A percentile compares a stretch with the other conserved stretches of the same genome.
Evolutionary conservation across 2,329 filamentous ascomycete species (phyloP).

Genomic region (Trichoderma arundinaceum): DNA sequence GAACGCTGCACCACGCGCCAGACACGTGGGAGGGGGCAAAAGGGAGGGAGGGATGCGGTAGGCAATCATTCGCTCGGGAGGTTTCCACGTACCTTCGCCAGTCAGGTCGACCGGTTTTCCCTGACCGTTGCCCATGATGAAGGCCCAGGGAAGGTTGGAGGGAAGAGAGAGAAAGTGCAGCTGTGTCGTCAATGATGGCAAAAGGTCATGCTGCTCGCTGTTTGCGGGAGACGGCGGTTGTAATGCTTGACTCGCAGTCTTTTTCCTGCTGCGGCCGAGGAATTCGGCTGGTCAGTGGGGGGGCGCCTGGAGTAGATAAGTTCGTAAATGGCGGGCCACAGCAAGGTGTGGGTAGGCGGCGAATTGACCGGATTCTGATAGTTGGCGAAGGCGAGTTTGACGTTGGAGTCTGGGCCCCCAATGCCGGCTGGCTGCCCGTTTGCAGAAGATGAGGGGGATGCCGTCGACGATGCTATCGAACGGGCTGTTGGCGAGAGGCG

Average conservation of each 20-base stretch:
- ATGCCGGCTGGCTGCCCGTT: slow-evolving; percentile 1
- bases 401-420: slow-evolving; percentile 12
- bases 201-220: slow-evolving; percentile 38
- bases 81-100: slow-evolving; percentile 74
- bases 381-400: slow-evolving; percentile 3
- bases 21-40: slow-evolving; percentile 30
- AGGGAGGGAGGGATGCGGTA: slow-evolving; percentile 28
- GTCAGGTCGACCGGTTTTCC: slow-evolving; percentile 91
- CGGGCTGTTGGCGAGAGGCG: background rate
- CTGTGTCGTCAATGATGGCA: slow-evolving; percentile 34
- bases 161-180: slow-evolving; percentile 28
- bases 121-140: slow-evolving; percentile 94
- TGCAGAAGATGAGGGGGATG: background rate
- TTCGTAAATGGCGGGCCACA: slow-evolving; percentile 19
- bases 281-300: slow-evolving; percentile 28
- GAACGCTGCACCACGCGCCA: slow-evolving; percentile 12
- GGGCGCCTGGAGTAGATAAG: slow-evolving; percentile 3
- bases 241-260: slow-evolving; percentile 1
- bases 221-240: slow-evolving; percentile 8
- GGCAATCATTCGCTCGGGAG: slow-evolving; percentile 19
- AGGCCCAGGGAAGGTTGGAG: slow-evolving; percentile 38
- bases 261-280: slow-evolving; percentile 26
- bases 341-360: slow-evolving; percentile 28
- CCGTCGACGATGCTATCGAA: background rate
- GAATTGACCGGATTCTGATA: slow-evolving; percentile 27